A percentile compares a stretch with the other conserved stretches of the same genome.
phyloP scores from a whole-genome alignment of 129 eudicot species.

The Gnaphalium uliginosum region DNA sequence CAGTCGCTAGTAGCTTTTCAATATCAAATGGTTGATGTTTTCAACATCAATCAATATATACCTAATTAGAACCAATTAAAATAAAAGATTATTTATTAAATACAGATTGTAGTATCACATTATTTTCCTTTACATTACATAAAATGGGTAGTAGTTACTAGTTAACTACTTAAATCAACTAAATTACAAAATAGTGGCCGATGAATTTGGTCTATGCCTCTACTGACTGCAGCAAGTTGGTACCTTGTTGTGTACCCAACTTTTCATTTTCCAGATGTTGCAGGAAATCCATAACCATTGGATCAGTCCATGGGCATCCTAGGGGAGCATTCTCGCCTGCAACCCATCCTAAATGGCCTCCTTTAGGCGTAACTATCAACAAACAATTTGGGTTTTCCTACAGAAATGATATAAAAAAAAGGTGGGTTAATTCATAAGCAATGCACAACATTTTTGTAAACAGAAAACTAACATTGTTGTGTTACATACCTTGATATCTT shows the following conservation, averaged over 20 bases:
- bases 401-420: neutral
- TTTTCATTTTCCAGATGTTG: constrained; percentile 54
- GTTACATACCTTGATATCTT: constrained; percentile 70
- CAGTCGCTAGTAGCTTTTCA: neutral
- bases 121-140: neutral
- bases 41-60: neutral
- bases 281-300: constrained; percentile 88
- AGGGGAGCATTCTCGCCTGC: constrained; percentile 73
- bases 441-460: neutral
- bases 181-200: constrained; percentile 15
- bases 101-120: constrained; percentile 9
- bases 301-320: constrained; percentile 98
- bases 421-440: neutral
- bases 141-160: neutral
- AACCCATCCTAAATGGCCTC: constrained; percentile 99
- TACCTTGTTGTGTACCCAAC: constrained; percentile 23
- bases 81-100: neutral
- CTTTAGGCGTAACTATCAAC: constrained; percentile 86
- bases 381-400: constrained; percentile 82
- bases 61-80: neutral
- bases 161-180: neutral
- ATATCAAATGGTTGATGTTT: neutral
- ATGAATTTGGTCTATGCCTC: constrained; percentile 23
- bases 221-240: constrained; percentile 19
- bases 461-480: neutral